A percentile compares a stretch with the other conserved stretches of the same genome.
Evolutionary conservation across 2,329 filamentous ascomycete genomes (phyloP).

Genomic region (Cladosporium sp.): DNA sequence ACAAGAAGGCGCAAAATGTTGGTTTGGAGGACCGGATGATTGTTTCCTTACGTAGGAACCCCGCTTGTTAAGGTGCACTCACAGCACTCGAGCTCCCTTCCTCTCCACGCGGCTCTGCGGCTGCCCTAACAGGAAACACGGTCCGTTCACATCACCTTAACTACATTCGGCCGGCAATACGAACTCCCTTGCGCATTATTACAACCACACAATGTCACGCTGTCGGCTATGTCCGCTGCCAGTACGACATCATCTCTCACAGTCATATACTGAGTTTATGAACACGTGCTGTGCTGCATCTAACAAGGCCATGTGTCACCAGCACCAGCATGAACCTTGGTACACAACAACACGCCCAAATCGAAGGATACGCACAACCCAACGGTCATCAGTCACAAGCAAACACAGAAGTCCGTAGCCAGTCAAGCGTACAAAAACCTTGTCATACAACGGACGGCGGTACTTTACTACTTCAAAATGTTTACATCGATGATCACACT

Average conservation of each 20-base stretch:
- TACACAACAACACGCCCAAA: not conserved
- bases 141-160: not conserved
- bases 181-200: not conserved
- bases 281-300: too few species aligned
- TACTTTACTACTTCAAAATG: too few species aligned
- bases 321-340: too few species aligned
- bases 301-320: too few species aligned
- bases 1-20: not conserved
- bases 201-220: not conserved
- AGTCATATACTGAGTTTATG: not conserved
- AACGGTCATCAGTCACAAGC: too few species aligned
- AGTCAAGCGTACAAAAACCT: too few species aligned
- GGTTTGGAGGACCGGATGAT: not conserved
- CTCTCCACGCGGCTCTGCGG: conserved; percentile 4
- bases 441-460: too few species aligned
- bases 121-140: not conserved
- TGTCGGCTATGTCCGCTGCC: not conserved
- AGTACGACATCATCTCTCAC: not conserved
- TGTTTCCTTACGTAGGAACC: not conserved
- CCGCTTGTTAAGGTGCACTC: not conserved
- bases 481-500: too few species aligned
- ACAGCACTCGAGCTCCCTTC: not conserved
- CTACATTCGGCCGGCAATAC: not conserved
- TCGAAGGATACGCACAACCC: too few species aligned
- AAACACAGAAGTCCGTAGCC: too few species aligned